phyloP scores from a whole-genome alignment of 2,329 filamentous ascomycete genomes.

The Nemania sp. region DNA sequence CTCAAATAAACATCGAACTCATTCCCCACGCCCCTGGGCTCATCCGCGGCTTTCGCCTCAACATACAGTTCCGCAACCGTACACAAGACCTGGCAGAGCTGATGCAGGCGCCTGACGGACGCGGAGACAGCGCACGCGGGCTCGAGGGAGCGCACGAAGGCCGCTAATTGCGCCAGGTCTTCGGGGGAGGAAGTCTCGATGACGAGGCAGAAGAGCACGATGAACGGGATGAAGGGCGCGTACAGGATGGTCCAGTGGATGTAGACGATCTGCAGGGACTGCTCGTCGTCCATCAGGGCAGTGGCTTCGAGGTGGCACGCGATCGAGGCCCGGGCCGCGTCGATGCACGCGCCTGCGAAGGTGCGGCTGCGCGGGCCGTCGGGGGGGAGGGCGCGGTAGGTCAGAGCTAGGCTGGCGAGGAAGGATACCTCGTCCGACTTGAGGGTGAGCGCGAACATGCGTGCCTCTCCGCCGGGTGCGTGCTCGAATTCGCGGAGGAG shows the following conservation, averaged over 20 bases:
- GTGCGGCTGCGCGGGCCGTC: slow-evolving; percentile 36
- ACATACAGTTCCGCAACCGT: slow-evolving; percentile 62
- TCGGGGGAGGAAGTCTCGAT: slow-evolving; percentile 49
- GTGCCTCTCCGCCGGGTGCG: slow-evolving; percentile 28
- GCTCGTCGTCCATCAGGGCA: slow-evolving; percentile 40
- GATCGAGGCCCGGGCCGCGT: slow-evolving; percentile 47
- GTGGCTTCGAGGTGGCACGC: slow-evolving; percentile 47
- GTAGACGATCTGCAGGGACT: slow-evolving; percentile 46
- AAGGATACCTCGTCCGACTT: slow-evolving; percentile 48
- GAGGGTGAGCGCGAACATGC: slow-evolving; percentile 42
- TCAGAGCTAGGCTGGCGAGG: slow-evolving; percentile 46
- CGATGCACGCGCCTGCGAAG: slow-evolving; percentile 48
- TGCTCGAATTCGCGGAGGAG: slow-evolving; percentile 33
- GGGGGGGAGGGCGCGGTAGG: slow-evolving; percentile 47
- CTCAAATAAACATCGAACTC: slow-evolving; percentile 42
- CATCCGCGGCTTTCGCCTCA: slow-evolving; percentile 54
- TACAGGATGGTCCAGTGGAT: slow-evolving; percentile 53
- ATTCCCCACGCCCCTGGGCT: slow-evolving; percentile 32
- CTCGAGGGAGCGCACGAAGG: slow-evolving; percentile 55
- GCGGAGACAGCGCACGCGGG: slow-evolving; percentile 50
- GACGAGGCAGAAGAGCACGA: slow-evolving; percentile 55
- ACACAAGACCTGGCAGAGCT: slow-evolving; percentile 61
- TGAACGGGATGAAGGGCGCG: slow-evolving; percentile 57
- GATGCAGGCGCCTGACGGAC: slow-evolving; percentile 57
- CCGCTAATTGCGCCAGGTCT: slow-evolving; percentile 52